phyloP scores from a whole-genome alignment of 495 filamentous ascomycete species.

The Xylaria nigripes region DNA sequence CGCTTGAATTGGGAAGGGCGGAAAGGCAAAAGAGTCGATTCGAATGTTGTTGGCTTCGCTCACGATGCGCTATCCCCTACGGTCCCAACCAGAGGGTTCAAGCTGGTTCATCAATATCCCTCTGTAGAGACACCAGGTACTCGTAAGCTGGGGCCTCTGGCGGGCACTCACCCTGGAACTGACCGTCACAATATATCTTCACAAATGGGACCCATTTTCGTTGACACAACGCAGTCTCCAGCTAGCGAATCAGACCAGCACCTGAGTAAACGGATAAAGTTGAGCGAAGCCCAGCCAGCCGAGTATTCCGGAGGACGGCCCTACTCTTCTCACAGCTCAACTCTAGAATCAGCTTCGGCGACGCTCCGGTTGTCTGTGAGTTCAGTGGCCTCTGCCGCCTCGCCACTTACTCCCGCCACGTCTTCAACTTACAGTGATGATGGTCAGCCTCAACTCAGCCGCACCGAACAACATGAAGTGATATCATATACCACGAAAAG shows the following conservation, averaged over 20 bases:
- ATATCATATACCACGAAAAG: constrained; percentile 1
- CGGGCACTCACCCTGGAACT: constrained; percentile 16
- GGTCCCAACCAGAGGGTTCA: constrained; percentile 37
- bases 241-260: constrained; percentile 13
- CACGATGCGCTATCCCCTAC: constrained; percentile 32
- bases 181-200: constrained; percentile 9
- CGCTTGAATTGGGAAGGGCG: constrained; percentile 78
- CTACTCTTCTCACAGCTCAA: constrained; percentile 26
- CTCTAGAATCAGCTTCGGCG: constrained; percentile 19
- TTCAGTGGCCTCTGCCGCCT: constrained; percentile 22
- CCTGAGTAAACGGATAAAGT: constrained; percentile 20
- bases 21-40: constrained; percentile 40
- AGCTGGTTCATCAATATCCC: constrained; percentile 34
- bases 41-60: constrained; percentile 23
- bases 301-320: constrained; percentile 19
- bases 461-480: neutral
- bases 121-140: constrained; percentile 30
- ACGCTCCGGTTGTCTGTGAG: constrained; percentile 21
- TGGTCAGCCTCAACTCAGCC: constrained; percentile 19
- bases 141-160: constrained; percentile 27
- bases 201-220: constrained; percentile 13
- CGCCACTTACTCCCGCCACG: constrained; percentile 42
- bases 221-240: constrained; percentile 10
- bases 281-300: constrained; percentile 16
- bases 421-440: constrained; percentile 39